Evolutionary conservation across 768 basidiomycete species (phyloP).

Genomic region (Imleria badia): DNA sequence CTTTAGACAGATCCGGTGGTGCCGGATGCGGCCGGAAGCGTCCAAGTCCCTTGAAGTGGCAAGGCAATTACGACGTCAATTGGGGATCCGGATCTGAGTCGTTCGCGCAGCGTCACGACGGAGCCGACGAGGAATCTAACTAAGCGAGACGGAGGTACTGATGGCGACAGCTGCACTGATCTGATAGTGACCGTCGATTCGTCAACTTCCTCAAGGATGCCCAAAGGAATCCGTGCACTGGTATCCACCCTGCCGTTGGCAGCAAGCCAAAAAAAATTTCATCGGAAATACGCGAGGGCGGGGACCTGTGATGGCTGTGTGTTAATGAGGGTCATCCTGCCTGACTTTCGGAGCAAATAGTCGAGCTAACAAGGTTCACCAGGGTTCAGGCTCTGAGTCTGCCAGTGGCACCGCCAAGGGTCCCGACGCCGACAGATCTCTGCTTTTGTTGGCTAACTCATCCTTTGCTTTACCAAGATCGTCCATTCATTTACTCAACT

Average conservation of each 20-base stretch:
- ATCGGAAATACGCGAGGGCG: slow-evolving; percentile 39
- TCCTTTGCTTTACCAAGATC: slow-evolving; percentile 20
- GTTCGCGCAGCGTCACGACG: slow-evolving; percentile 9
- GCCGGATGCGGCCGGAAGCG: slow-evolving; percentile 13
- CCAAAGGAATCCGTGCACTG: slow-evolving; percentile 3
- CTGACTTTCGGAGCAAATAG: slow-evolving; percentile 35
- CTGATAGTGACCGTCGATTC: background rate
- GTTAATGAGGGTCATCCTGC: slow-evolving; percentile 32
- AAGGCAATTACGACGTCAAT: slow-evolving; percentile 19
- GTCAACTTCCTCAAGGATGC: background rate
- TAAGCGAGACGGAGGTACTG: slow-evolving; percentile 16
- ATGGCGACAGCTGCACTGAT: slow-evolving; percentile 4
- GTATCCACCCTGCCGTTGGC: slow-evolving; percentile 21
- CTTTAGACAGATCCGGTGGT: slow-evolving; percentile 14
- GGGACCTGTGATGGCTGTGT: slow-evolving; percentile 40
- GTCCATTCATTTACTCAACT: slow-evolving; percentile 29
- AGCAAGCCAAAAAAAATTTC: slow-evolving; percentile 32
- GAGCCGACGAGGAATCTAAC: slow-evolving; percentile 20
- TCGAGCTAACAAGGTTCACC: slow-evolving; percentile 26
- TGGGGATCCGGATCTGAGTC: background rate
- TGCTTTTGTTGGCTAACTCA: slow-evolving; percentile 12
- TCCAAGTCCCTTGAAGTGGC: background rate
- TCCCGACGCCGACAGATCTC: slow-evolving; percentile 21
- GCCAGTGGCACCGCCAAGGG: slow-evolving; percentile 31
- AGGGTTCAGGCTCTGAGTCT: slow-evolving; percentile 27